These are phyloP conservation scores for Phytophthora crassamura DNA, from an alignment of 352 stramenopile species.

Conservation along the genomic window DNA sequence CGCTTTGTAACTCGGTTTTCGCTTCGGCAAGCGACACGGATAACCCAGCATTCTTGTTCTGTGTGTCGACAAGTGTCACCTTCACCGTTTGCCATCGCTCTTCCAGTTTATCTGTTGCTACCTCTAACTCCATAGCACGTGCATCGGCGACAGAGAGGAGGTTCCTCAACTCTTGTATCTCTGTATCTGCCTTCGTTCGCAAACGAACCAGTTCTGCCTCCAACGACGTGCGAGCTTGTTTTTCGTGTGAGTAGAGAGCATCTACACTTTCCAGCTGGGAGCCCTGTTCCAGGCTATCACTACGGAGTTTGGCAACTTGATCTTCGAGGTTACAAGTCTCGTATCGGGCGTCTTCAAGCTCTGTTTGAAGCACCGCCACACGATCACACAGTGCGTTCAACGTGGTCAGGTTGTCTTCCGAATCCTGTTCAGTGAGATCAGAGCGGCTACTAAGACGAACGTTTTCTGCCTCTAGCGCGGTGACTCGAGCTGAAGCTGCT, in stretches of 20 bases:
- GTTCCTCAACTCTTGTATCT: background rate
- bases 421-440: background rate
- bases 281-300: constrained; percentile 3
- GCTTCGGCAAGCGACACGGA: constrained; percentile 1
- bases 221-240: background rate
- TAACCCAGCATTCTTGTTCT: constrained; percentile 9
- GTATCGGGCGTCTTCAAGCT: constrained; percentile 9
- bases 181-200: background rate
- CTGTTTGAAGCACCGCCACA: background rate
- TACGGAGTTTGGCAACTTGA: constrained; percentile 11
- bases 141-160: background rate
- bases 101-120: background rate
- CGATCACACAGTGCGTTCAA: constrained; percentile 1
- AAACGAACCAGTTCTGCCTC: constrained; percentile 1
- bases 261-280: constrained; percentile 16
- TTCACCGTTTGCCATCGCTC: constrained; percentile 2
- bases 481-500: constrained; percentile 6
- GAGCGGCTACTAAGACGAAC: constrained; percentile 2
- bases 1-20: constrained; percentile 1
- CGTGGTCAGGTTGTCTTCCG: background rate
- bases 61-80: background rate
- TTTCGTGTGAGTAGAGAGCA: constrained; percentile 2
- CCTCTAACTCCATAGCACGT: background rate
- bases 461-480: constrained; percentile 21
- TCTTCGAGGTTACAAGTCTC: constrained; percentile 1